Base-by-base conservation (phyloP, 1,284 basidiomycete species). In the Ceratobasidium sp. region DNA sequence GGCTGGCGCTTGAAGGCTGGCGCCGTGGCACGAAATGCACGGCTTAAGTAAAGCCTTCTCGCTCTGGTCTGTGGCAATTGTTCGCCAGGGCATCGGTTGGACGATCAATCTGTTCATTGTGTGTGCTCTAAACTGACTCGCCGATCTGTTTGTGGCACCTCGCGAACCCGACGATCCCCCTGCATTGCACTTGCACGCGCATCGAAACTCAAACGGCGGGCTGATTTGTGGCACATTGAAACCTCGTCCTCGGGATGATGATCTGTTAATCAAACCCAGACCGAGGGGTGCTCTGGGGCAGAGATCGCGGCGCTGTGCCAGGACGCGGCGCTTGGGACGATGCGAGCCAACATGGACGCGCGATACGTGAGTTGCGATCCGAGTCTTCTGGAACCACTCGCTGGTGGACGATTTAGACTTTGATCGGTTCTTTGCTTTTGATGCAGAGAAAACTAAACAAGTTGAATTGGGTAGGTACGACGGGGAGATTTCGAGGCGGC, bases 221-320 rank as follows among this genome's bases (percentile, higher is more conserved):
- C 47, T 13, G 47, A 50, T 50, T 50, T 50, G 47, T 50, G 47
- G 47, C 47, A 50, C 47, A 19, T 11, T 19, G 42, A 46, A n/a
- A 21, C 42, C 14, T 36, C 33, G 33, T 36, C 5, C 42, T 46
- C 42, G 42, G 13, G 21, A 62, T 50, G 47, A 42, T 49, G 47
- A n/a, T 44, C 41, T 21, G 19, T 29, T 67, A 33, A 49, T 70
- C 36, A 46, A n/a, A 25, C 52, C 6, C 73, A 98, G 95, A 91
- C 93, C 2, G 87, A 91, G 9, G 97, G 96, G 0, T 99, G 93
- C 76, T 98, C 96, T 11, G 97, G 97, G 9, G 97, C 97, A 5
- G 97, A 99, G 76, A 88, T 99, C 29, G 84, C 87, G 5, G 87
- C 90, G 1, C 84, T 99, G 56, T 98, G 95, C 76, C 97, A 99